Evolutionary conservation across 192 early-diverging fungal genomes (phyloP).

Genomic region (Entomortierella parvispora): DNA sequence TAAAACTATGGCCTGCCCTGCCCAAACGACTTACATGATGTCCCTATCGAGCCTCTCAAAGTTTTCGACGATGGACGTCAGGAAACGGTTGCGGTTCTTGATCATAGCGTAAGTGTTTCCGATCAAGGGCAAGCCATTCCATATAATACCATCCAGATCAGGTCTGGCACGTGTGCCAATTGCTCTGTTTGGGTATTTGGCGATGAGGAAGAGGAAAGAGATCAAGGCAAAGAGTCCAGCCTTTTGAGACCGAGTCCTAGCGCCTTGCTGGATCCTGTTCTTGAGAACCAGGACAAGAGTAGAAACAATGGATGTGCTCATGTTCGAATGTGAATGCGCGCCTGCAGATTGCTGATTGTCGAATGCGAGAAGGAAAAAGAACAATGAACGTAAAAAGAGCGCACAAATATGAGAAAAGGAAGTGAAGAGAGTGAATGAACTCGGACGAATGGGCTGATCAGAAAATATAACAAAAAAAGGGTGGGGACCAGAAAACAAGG

Average conservation of each 20-base stretch:
- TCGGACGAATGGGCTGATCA: too few species aligned
- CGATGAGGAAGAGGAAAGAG: slow-evolving; percentile 23
- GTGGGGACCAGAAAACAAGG: too few species aligned
- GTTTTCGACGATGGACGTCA: slow-evolving; percentile 3
- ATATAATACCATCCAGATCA: slow-evolving; percentile 25
- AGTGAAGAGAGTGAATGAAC: too few species aligned
- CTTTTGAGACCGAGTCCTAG: slow-evolving; percentile 28
- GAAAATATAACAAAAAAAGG: too few species aligned
- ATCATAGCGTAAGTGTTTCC: slow-evolving; percentile 35
- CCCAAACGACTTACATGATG: slow-evolving; percentile 21
- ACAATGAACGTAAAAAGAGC: neutral
- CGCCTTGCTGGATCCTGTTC: slow-evolving; percentile 25
- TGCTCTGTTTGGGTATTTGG: slow-evolving; percentile 47
- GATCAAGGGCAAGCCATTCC: slow-evolving; percentile 43
- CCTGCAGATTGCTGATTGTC: neutral
- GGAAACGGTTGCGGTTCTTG: slow-evolving; percentile 20
- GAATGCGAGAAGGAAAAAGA: neutral
- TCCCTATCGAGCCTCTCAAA: slow-evolving; percentile 11
- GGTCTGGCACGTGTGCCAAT: slow-evolving; percentile 44
- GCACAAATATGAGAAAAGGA: neutral
- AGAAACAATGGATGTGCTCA: slow-evolving; percentile 22
- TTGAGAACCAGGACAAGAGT: slow-evolving; percentile 27
- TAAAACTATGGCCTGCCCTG: too few species aligned
- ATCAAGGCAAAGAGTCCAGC: slow-evolving; percentile 29
- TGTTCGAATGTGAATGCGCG: neutral